Evolutionary conservation across 805 yeast species (phyloP).

Genomic region (Brettanomyces anomalus): DNA sequence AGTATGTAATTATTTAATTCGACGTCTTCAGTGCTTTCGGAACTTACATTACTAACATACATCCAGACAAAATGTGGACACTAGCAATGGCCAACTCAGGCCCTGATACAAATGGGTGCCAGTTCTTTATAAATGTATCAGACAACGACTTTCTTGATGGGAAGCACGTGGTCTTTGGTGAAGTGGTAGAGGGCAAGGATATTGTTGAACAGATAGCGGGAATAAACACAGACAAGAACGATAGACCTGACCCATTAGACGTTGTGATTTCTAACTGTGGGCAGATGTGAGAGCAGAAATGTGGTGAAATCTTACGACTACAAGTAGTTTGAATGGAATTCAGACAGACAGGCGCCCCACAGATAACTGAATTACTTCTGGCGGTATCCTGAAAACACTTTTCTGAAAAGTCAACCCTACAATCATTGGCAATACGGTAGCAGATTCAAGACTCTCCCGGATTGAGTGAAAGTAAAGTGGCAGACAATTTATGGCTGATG

Average conservation of each 20-base stretch:
- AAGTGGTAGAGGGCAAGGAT: slow-evolving; percentile 34
- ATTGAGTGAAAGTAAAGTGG: too few species aligned
- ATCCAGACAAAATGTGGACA: slow-evolving; percentile 11
- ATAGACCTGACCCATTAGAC: slow-evolving; percentile 12
- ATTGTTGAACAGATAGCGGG: slow-evolving; percentile 23
- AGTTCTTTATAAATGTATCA: slow-evolving; percentile 32
- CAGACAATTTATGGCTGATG: too few species aligned
- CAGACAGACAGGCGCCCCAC: too few species aligned
- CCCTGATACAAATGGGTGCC: slow-evolving; percentile 37
- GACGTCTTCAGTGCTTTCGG: slow-evolving; percentile 24
- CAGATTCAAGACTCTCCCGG: too few species aligned
- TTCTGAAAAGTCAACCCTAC: too few species aligned
- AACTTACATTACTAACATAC: neutral
- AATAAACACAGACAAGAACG: slow-evolving; percentile 14
- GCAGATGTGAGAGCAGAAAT: slow-evolving; percentile 18
- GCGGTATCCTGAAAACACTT: too few species aligned
- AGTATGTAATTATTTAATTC: slow-evolving; percentile 22
- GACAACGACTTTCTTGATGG: slow-evolving; percentile 32
- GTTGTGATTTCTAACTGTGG: slow-evolving; percentile 17
- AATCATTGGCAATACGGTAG: too few species aligned
- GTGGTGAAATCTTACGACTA: too few species aligned
- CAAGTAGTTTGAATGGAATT: too few species aligned
- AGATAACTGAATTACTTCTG: too few species aligned
- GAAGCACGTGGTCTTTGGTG: slow-evolving; percentile 42
- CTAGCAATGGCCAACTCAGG: slow-evolving; percentile 36